These are phyloP conservation scores for Solanum appendiculatum DNA, from an alignment of 257 asterid genomes.

Conservation along the genomic window DNA sequence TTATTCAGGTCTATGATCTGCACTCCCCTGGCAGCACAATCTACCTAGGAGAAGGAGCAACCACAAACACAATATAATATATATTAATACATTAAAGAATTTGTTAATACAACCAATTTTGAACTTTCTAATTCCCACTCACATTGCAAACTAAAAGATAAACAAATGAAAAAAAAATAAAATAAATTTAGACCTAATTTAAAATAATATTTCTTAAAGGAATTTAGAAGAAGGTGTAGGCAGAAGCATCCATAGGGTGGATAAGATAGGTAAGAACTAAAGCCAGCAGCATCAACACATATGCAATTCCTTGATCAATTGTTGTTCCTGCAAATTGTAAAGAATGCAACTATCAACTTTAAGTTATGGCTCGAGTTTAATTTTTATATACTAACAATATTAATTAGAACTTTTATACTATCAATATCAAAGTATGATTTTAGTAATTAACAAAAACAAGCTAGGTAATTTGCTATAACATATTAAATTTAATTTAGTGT, in stretches of 20 bases:
- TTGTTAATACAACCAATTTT: background rate
- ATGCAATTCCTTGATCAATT: background rate
- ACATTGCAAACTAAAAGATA: background rate
- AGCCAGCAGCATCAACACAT: background rate
- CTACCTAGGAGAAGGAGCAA: background rate
- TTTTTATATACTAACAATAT: background rate
- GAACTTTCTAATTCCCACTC: background rate
- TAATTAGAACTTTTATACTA: no score
- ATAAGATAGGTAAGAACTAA: background rate
- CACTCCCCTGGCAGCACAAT: no score
- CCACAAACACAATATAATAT: background rate
- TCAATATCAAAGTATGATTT: no score
- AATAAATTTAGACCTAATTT: background rate
- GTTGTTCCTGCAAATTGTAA: background rate
- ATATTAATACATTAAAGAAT: background rate
- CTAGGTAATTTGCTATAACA: no score
- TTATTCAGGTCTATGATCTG: no score
- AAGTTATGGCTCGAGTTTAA: background rate
- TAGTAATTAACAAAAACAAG: no score
- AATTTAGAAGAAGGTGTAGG: background rate
- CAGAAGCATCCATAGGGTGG: background rate
- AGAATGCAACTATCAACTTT: background rate
- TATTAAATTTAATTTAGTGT: no score
- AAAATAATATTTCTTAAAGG: background rate
- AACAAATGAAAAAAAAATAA: background rate